phyloP scores from a whole-genome alignment of 148 eudicot species.

The Vaccinium macrocarpon region DNA sequence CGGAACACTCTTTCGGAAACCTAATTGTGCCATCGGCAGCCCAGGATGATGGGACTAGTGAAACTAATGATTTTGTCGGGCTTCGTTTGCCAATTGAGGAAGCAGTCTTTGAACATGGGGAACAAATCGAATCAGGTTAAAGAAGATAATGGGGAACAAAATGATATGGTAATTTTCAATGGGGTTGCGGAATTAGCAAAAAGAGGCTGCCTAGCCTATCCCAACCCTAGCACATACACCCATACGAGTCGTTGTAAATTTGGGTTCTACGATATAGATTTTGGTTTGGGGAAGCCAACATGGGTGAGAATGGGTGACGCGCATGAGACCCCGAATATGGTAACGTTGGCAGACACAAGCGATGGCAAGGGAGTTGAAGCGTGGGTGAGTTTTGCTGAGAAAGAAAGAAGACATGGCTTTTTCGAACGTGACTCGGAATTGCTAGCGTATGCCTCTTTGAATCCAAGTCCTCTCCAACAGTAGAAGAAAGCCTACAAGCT shows the following conservation, averaged over 20 bases:
- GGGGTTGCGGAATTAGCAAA: not conserved
- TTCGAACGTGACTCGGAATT: not conserved
- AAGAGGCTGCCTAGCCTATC: not conserved
- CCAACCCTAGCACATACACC: not conserved
- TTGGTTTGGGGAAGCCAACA: slow-evolving; percentile 5
- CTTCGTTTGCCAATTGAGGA: not conserved
- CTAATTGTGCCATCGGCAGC: not conserved
- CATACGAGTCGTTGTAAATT: not conserved
- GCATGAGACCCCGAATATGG: not conserved
- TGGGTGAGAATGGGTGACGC: not conserved
- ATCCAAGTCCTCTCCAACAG: not conserved
- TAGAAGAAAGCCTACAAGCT: no score
- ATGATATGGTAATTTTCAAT: not conserved
- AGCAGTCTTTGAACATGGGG: not conserved
- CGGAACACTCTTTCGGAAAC: not conserved
- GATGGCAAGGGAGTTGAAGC: not conserved
- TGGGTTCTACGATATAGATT: not conserved
- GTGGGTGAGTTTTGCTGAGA: not conserved
- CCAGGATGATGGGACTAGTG: not conserved
- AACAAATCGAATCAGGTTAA: not conserved
- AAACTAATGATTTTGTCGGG: not conserved
- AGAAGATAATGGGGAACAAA: not conserved
- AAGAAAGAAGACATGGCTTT: slow-evolving; percentile 10
- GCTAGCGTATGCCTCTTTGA: not conserved
- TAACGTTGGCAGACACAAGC: not conserved